Evolutionary conservation across 1,284 basidiomycete genomes (phyloP).

Genomic region (Papiliotrema nemorosa): DNA sequence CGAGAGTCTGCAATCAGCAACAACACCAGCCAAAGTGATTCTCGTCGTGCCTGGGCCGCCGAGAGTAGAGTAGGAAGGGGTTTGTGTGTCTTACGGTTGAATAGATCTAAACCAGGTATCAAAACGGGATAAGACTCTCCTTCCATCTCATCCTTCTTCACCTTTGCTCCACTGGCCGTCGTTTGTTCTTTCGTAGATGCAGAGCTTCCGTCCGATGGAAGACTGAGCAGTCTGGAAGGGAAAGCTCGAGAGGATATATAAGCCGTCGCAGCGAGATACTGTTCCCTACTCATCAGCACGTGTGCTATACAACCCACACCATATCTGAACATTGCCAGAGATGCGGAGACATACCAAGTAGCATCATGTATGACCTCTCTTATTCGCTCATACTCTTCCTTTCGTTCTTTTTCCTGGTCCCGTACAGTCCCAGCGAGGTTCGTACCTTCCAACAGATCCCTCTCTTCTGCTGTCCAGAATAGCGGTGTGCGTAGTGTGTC

Average conservation of each 20-base stretch:
- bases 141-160: conserved; percentile 8
- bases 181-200: conserved; percentile 10
- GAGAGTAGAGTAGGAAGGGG: neutral
- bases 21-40: neutral
- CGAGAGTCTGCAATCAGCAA: conserved; percentile 44
- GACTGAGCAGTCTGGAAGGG: conserved; percentile 70
- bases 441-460: conserved; percentile 64
- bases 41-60: neutral
- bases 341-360: conserved; percentile 59
- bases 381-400: conserved; percentile 56
- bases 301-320: neutral
- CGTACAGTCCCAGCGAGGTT: conserved; percentile 71
- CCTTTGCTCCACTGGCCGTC: conserved; percentile 4
- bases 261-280: conserved; percentile 66
- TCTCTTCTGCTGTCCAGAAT: conserved; percentile 65
- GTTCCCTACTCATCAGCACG: conserved; percentile 56
- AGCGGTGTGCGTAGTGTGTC: conserved; percentile 66
- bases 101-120: conserved; percentile 74
- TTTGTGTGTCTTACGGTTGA: conserved; percentile 62
- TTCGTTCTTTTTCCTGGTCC: conserved; percentile 62
- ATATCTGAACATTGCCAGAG: too few relatives aligned
- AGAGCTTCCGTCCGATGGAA: too few relatives aligned
- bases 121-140: conserved; percentile 67
- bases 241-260: conserved; percentile 83
- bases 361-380: conserved; percentile 52